Evolutionary conservation across 2,329 filamentous ascomycete genomes (phyloP), one percentile per base, ranked within the genome.

Genomic region (Aspergillus fumigatus): DNA sequence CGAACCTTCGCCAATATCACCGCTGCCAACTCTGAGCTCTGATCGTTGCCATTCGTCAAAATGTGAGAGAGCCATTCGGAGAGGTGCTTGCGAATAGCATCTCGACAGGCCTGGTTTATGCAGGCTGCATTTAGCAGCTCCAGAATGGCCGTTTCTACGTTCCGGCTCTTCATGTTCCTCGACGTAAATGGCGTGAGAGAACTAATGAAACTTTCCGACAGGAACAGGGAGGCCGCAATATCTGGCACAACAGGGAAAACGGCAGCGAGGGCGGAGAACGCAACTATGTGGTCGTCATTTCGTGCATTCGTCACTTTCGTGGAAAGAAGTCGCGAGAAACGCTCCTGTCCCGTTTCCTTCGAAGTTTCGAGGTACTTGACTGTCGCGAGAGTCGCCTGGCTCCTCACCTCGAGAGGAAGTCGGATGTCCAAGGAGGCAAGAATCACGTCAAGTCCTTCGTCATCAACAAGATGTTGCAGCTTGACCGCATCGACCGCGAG

Each of bases 111-210:
- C 49, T 85, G 82, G 69, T 95, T 89, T 74, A 96, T 89, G 73
- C 92, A 97, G 6, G 93, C 92, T 11, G 90, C 91, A 73, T 92
- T 96, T 56, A 99, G 81, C 76, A 99, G 85, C 68, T 97, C 90
- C 63, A 99, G 75, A 50, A 91, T 88, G 2, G 92, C 89, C 57
- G 89, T 88, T 74, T 96, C 92, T 23, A 97, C 88, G 66, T 90
- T 90, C 63, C 84, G 83, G 70, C 88, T 93, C 78, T 93, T 95
- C 79, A 88, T 89, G 70, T 88, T 91, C 64, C 87, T 84, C 62
- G 88, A 83, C 73, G 96, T 88, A 53, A 95, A 79, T 14, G 88
- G 85, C 17, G 88, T 87, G 6, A 97, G 82, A 54, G 85, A 88
- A 57, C 85, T 80, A 48, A 97, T 79, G 67, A 99, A 97, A 3